These are phyloP conservation scores for Fusarium sp. DNA, from an alignment of 2,329 filamentous ascomycete genomes.

Conservation along the genomic window DNA sequence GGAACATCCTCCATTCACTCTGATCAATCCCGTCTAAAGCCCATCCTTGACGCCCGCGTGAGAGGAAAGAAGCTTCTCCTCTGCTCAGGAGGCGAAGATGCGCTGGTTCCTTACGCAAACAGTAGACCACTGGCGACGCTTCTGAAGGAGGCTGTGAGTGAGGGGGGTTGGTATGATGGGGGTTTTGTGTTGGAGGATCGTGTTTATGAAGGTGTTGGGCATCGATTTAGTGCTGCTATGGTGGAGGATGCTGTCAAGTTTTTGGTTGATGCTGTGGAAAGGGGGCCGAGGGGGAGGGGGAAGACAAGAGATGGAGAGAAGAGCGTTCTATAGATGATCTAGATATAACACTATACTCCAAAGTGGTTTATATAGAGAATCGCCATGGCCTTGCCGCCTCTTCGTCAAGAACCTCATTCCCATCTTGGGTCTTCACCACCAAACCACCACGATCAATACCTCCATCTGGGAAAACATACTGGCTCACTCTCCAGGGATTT, in stretches of 20 bases:
- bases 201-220: conserved; percentile 72
- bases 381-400: conserved; percentile 53
- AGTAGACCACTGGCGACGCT: conserved; percentile 65
- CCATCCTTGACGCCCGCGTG: conserved; percentile 58
- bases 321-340: conserved; percentile 37
- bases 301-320: conserved; percentile 46
- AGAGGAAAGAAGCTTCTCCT: conserved; percentile 70
- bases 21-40: conserved; percentile 55
- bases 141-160: conserved; percentile 61
- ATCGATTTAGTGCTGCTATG: conserved; percentile 74
- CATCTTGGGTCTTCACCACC: conserved; percentile 44
- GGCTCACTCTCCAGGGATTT: conserved; percentile 58
- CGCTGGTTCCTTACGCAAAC: conserved; percentile 73
- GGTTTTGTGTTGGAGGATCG: conserved; percentile 68
- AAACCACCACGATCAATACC: conserved; percentile 51
- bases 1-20: conserved; percentile 54
- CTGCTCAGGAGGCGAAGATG: conserved; percentile 71
- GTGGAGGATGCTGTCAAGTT: conserved; percentile 70
- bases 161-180: conserved; percentile 61
- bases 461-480: conserved; percentile 55
- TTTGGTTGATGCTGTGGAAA: conserved; percentile 58
- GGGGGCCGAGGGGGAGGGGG: conserved; percentile 38
- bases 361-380: background rate
- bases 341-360: conserved; percentile 1
- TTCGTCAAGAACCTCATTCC: conserved; percentile 53